phyloP scores from a whole-genome alignment of 805 yeast species.

The Soucietia sequanensis region DNA sequence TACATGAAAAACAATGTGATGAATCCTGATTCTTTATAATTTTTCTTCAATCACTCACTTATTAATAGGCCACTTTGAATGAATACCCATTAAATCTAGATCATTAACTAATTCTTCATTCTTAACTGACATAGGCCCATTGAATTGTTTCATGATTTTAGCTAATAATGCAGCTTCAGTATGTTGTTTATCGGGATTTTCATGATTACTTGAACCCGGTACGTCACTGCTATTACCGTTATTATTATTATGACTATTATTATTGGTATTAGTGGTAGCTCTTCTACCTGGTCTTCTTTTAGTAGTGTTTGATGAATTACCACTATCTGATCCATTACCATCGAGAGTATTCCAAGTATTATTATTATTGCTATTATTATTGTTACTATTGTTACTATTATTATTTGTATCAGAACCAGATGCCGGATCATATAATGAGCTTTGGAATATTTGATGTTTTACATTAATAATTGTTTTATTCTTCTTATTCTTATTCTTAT shows the following conservation, averaged over 20 bases:
- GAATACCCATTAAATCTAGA: constrained; percentile 35
- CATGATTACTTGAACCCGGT: constrained; percentile 2
- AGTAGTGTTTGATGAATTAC: constrained; percentile 11
- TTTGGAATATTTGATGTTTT: constrained; percentile 41
- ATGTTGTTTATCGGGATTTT: constrained; percentile 16
- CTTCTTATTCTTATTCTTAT: neutral
- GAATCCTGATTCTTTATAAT: neutral
- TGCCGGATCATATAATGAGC: constrained; percentile 37
- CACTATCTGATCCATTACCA: constrained; percentile 3
- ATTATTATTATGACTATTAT: neutral
- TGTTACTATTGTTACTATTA: constrained; percentile 18
- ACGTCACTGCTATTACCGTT: constrained; percentile 1
- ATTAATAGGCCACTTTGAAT: constrained; percentile 33
- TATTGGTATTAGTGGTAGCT: constrained; percentile 18
- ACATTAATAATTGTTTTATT: constrained; percentile 16
- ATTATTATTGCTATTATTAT: constrained; percentile 2
- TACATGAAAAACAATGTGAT: too few relatives aligned
- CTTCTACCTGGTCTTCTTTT: constrained; percentile 40
- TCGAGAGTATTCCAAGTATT: neutral
- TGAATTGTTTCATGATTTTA: constrained; percentile 42
- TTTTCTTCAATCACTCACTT: constrained; percentile 5
- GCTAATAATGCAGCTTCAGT: constrained; percentile 40
- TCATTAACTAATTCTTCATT: constrained; percentile 34
- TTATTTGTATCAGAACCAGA: constrained; percentile 41
- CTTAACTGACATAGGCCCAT: constrained; percentile 36